These are phyloP conservation scores for Apiospora phragmitis DNA, from an alignment of 2,329 filamentous ascomycete genomes.

Conservation along the genomic window DNA sequence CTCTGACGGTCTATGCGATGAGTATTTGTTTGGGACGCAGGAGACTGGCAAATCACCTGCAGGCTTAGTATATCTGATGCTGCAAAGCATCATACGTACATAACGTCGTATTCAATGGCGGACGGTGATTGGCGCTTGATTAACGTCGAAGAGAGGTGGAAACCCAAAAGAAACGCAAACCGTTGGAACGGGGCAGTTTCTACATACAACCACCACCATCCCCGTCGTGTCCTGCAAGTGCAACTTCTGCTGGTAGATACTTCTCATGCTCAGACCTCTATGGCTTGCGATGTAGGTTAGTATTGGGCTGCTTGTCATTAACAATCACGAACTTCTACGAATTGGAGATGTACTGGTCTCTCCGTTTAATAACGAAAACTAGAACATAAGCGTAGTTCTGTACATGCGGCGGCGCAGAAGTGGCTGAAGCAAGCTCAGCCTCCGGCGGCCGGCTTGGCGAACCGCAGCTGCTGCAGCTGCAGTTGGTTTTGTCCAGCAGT, in stretches of 20 bases:
- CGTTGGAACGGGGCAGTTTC: not conserved
- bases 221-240: not conserved
- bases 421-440: slow-evolving; percentile 4
- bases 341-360: not conserved
- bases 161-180: not conserved
- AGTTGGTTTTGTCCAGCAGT: not conserved
- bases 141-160: not conserved
- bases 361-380: not conserved
- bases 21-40: not conserved
- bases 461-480: not conserved
- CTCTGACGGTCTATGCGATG: not conserved
- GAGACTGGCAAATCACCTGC: not conserved
- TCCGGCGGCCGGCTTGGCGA: not conserved
- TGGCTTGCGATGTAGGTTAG: not conserved
- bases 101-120: not conserved
- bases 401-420: not conserved
- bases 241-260: not conserved
- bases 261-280: not conserved
- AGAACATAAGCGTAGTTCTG: not conserved
- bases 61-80: not conserved
- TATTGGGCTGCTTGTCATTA: not conserved
- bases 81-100: not conserved
- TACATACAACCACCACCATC: not conserved
- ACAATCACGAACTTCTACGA: not conserved
- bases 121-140: not conserved